Percentiles rank a stretch among this genome's conserved stretches.
Conservation (phyloP, 768 basidiomycete species). For the Phylloporus rhodoxanthus region DNA sequence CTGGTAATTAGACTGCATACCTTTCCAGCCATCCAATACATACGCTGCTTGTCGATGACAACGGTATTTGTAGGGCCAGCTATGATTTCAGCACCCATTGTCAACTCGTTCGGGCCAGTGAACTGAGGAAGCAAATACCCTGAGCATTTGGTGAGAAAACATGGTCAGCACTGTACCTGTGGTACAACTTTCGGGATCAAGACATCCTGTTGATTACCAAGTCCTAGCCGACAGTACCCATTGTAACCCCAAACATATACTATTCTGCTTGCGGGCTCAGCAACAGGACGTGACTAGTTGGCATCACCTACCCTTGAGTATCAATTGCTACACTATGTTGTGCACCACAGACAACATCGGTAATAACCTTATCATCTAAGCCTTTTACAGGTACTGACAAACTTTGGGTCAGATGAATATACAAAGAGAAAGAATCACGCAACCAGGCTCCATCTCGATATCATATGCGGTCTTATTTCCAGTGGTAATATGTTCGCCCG, state of each 20-base stretch:
- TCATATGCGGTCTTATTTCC: slow-evolving; percentile 84
- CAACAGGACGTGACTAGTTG: background rate
- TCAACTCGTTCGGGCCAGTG: slow-evolving; percentile 59
- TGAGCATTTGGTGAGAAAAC: background rate
- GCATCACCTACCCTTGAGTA: slow-evolving; percentile 52
- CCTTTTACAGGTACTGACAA: slow-evolving; percentile 65
- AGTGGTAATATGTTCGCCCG: slow-evolving; percentile 85
- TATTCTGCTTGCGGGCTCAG: slow-evolving; percentile 37
- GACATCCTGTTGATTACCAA: slow-evolving; percentile 78
- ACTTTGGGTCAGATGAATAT: slow-evolving; percentile 4
- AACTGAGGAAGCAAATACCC: slow-evolving; percentile 43
- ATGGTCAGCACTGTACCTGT: slow-evolving; percentile 41
- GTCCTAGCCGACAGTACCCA: slow-evolving; percentile 85
- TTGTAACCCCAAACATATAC: slow-evolving; percentile 88
- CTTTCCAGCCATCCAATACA: slow-evolving; percentile 86
- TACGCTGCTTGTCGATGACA: slow-evolving; percentile 76
- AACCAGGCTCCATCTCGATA: slow-evolving; percentile 65
- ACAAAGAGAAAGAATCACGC: slow-evolving; percentile 17
- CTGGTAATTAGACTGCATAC: slow-evolving; percentile 28
- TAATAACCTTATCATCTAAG: slow-evolving; percentile 70
- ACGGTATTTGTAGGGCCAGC: slow-evolving; percentile 84
- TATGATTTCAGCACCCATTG: slow-evolving; percentile 55
- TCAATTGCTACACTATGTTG: slow-evolving; percentile 86
- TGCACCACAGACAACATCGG: slow-evolving; percentile 77
- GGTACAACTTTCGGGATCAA: slow-evolving; percentile 80